Base-by-base conservation (phyloP, 2,329 filamentous ascomycete genomes). In the Leptodontidium sp. region DNA sequence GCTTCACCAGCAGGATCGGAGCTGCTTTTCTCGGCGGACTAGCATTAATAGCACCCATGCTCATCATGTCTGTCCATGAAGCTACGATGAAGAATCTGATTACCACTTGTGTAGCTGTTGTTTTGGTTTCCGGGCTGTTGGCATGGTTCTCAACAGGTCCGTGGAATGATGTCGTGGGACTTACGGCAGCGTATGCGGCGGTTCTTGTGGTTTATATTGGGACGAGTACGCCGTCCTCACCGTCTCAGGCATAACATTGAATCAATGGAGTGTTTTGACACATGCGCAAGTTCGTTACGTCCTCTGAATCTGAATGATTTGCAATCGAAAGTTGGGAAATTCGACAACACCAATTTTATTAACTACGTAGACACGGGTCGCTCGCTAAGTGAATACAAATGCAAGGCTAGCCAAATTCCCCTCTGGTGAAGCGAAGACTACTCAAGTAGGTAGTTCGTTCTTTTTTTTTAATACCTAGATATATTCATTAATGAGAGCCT, bases 121-220 rank as follows among this genome's bases (percentile, higher is more conserved):
- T 24, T 8, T 24, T 50, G 47, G 47, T 50, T 50, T n/a, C 47
- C 7, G 47, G 15, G 15, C 17, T 50, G 47, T 24, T 50, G 15
- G 47, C 47, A 11, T n/a, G 6, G 9, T 50, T 17, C 47, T 14
- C 47, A 14, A n/a, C 7, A 7, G 47, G 47, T 50, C 17, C 47
- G 15, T 24, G 6, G 11, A 24, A 6, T 6, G 47, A 50, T 50
- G 21, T 50, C 7, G 15, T 50, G 47, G 47, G 47, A 21, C 47
- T 50, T 50, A 11, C 47, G 21, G 47, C 47, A 14, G 47, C 15
- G 21, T 17, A 50, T 50, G 47, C 47, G 15, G 47, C 47, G 7
- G 47, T 50, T 50, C 14, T 50, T 11, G 47, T 50, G 15, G 47
- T 50, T n/a, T 50, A n/a, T 24, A 50, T 50, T 50, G 47, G 47